Evolutionary conservation across 306 rosid genomes (phyloP).

Genomic region (Alnus rubra): DNA sequence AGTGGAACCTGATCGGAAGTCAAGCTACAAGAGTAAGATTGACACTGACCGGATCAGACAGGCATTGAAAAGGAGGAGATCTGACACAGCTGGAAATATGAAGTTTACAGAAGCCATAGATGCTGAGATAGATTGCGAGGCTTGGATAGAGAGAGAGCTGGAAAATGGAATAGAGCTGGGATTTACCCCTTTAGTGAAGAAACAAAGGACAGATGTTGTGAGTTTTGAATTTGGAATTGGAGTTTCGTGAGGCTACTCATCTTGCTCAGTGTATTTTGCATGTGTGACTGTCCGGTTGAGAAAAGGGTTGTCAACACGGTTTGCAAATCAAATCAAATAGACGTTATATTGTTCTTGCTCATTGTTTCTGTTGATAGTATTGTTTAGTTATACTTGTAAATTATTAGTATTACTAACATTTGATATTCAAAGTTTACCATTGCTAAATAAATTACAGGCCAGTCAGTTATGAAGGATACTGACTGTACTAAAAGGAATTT

Average conservation of each 20-base stretch:
- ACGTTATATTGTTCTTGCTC: background rate
- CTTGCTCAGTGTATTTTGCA: conserved; percentile 15
- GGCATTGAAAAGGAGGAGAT: conserved; percentile 41
- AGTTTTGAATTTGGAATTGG: conserved; percentile 9
- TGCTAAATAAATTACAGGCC: background rate
- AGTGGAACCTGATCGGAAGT: conserved; percentile 28
- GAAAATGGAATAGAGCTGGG: conserved; percentile 44
- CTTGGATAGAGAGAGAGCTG: conserved; percentile 53
- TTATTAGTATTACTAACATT: background rate
- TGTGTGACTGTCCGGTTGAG: background rate
- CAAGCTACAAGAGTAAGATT: conserved; percentile 24
- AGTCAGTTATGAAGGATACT: background rate
- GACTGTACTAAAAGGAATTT: background rate
- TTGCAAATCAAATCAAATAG: background rate
- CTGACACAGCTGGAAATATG: conserved; percentile 19
- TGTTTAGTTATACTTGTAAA: background rate
- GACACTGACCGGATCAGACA: conserved; percentile 40
- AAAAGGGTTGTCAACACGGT: background rate
- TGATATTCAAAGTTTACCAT: no score
- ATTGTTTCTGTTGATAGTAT: background rate
- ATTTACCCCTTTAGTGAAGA: conserved; percentile 25
- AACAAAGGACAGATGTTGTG: conserved; percentile 25
- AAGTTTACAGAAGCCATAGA: conserved; percentile 14
- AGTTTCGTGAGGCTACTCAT: conserved; percentile 13
- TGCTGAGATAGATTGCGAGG: conserved; percentile 39